Base-by-base conservation (phyloP, 495 filamentous ascomycete species). In the Glonium stellatum region DNA sequence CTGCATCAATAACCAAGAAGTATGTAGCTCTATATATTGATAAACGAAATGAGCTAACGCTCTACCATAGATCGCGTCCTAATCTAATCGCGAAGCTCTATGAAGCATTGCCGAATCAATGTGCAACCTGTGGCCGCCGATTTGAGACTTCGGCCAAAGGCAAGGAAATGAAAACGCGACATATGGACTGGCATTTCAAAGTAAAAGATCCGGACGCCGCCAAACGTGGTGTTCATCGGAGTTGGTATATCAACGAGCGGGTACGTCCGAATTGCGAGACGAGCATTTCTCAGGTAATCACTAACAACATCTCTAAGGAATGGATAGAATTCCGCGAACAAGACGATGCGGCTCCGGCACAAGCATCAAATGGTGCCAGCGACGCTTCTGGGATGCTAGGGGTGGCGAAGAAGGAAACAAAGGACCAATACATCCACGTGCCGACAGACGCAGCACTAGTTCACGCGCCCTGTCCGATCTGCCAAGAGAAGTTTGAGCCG, bases 161-260 rank as follows among this genome's bases (percentile, higher is more conserved):
- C 27, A 87, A 83, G 61, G 81, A 83, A 67, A 85, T 85, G 74
- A 97, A 97, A 73, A 86, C 87, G n/a, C 83, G 87, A 1, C 93
- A 98, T 74, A 80, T 97, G 72, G 93, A 98, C 71, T 97, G 92
- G 93, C 93, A 98, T 71, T 98, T 98, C 76, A 82, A 85, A 31
- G 92, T 92, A 1, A 92, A 96, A 69, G 86, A 93, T 76, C 82
- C 83, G 5, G 92, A 97, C 42, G 83, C 83, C 41, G 82, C 87
- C 62, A 88, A 84, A 70, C 82, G 89, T 44, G 90, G 88, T 10
- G 88, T 95, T 64, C 89, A 89, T 67, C 84, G 93, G 35, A 90
- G 87, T 71, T 97, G 89, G 89, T 96, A 93, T 70, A 86, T 96
- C 50, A 89, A 91, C 69, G 90, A 96, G 76, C 75, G 87, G 80